These are phyloP conservation scores for Solanum sejunctum DNA, from an alignment of 257 asterid genomes.

Conservation along the genomic window DNA sequence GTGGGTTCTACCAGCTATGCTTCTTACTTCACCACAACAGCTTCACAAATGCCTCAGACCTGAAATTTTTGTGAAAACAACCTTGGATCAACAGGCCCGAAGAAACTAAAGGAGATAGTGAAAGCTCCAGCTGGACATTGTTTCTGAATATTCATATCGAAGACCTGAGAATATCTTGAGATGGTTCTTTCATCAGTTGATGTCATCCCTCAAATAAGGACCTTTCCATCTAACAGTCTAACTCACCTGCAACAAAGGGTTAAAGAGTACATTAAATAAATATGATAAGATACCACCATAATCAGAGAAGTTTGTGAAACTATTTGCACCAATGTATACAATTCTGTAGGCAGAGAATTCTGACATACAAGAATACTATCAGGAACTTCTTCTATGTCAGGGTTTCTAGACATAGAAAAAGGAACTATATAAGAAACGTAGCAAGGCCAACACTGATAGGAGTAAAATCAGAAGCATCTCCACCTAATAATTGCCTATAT, in stretches of 20 bases:
- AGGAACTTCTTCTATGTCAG: background rate
- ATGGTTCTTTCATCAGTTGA: conserved; percentile 44
- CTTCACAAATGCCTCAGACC: conserved; percentile 72
- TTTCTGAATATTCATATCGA: conserved; percentile 56
- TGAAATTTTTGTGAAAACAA: conserved; percentile 37
- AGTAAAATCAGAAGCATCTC: background rate
- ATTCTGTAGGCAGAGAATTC: background rate
- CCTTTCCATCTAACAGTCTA: conserved; percentile 59
- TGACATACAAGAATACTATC: background rate
- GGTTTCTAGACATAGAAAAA: background rate
- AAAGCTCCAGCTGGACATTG: conserved; percentile 77
- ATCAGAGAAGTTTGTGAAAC: background rate
- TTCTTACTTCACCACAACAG: conserved; percentile 34
- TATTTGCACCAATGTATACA: background rate
- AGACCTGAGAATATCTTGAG: conserved; percentile 40
- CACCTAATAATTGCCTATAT: background rate
- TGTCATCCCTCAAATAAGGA: conserved; percentile 51
- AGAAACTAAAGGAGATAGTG: conserved; percentile 53
- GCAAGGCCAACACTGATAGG: background rate
- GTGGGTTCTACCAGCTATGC: background rate
- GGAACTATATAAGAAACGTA: background rate
- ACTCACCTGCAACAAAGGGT: conserved; percentile 35
- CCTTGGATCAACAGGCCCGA: conserved; percentile 69
- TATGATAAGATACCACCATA: background rate
- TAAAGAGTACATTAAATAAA: background rate